Percentiles rank a stretch among this genome's conserved stretches.
These are phyloP conservation scores for Pythium apleroticum DNA, from an alignment of 352 stramenopile genomes.

Conservation along the genomic window DNA sequence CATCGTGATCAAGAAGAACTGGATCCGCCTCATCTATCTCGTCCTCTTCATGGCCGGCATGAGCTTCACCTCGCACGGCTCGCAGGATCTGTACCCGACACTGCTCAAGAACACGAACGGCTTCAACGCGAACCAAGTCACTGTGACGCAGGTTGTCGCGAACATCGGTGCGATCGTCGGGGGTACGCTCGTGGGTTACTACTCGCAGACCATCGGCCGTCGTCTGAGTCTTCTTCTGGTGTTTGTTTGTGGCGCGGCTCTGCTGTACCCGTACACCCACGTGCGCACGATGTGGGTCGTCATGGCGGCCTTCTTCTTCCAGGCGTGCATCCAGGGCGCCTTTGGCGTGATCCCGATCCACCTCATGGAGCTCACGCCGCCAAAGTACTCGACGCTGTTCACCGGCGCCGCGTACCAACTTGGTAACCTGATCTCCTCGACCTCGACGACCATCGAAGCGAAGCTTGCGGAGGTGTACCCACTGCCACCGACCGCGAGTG, in stretches of 20 bases:
- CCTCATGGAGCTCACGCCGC: conserved; percentile 54
- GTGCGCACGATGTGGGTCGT: conserved; percentile 26
- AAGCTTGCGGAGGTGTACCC: conserved; percentile 45
- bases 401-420: conserved; percentile 53
- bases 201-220: conserved; percentile 52
- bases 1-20: background rate
- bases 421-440: conserved; percentile 53
- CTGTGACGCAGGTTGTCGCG: conserved; percentile 45
- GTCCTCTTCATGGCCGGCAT: background rate
- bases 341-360: conserved; percentile 56
- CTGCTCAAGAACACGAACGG: conserved; percentile 49
- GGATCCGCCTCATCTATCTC: background rate
- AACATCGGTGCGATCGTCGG: conserved; percentile 53
- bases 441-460: conserved; percentile 48
- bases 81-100: conserved; percentile 50
- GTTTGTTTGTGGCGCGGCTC: conserved; percentile 29
- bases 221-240: conserved; percentile 45
- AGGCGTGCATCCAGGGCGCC: conserved; percentile 49
- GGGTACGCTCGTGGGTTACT: conserved; percentile 53
- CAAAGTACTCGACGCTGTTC: conserved; percentile 48
- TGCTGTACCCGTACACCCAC: conserved; percentile 54
- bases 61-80: conserved; percentile 29
- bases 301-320: conserved; percentile 42
- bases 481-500: conserved; percentile 30
- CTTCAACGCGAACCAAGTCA: conserved; percentile 48